Percentiles rank a stretch among this genome's conserved stretches.
These are phyloP conservation scores for Leishmania amazonensis DNA, from an alignment of 208 protist species.

Conservation along the genomic window DNA sequence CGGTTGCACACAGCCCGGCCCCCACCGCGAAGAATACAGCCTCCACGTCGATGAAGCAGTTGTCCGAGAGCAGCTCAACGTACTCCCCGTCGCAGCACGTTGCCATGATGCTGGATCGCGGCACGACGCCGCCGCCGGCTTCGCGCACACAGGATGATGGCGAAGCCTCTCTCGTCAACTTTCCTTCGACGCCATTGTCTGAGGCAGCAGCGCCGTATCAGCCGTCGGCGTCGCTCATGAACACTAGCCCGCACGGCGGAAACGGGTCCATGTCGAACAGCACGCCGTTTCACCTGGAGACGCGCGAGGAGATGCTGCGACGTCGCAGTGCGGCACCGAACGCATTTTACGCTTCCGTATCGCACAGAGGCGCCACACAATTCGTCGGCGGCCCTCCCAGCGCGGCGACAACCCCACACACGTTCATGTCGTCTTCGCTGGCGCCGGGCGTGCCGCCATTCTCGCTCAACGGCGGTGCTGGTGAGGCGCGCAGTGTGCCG, in stretches of 20 bases:
- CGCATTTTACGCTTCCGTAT: slow-evolving; percentile 56
- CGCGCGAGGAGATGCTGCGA: slow-evolving; percentile 85
- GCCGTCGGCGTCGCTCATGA: slow-evolving; percentile 12
- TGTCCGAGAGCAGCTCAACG: slow-evolving; percentile 35
- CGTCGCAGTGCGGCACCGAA: slow-evolving; percentile 63
- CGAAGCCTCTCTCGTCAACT: slow-evolving; percentile 22
- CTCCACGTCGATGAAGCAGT: slow-evolving; percentile 29
- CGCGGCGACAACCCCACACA: slow-evolving; percentile 39
- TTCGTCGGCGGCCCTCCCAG: slow-evolving; percentile 26
- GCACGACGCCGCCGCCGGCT: slow-evolving; percentile 26
- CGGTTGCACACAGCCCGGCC: background rate
- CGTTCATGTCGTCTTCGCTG: slow-evolving; percentile 23
- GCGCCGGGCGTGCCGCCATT: slow-evolving; percentile 17
- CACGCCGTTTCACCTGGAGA: slow-evolving; percentile 69
- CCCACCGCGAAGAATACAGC: background rate
- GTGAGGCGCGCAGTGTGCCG: slow-evolving; percentile 38
- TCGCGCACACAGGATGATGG: slow-evolving; percentile 21
- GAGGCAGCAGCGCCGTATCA: slow-evolving; percentile 27
- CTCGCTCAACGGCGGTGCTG: slow-evolving; percentile 16
- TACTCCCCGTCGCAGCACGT: slow-evolving; percentile 56
- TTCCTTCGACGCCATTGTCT: slow-evolving; percentile 33
- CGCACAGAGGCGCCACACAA: slow-evolving; percentile 28
- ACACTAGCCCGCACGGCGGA: slow-evolving; percentile 23
- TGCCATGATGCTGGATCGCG: slow-evolving; percentile 36
- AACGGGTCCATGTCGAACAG: slow-evolving; percentile 21